These are phyloP conservation scores for Phtheirospermum japonicum DNA, from an alignment of 257 asterid genomes.

Conservation along the genomic window DNA sequence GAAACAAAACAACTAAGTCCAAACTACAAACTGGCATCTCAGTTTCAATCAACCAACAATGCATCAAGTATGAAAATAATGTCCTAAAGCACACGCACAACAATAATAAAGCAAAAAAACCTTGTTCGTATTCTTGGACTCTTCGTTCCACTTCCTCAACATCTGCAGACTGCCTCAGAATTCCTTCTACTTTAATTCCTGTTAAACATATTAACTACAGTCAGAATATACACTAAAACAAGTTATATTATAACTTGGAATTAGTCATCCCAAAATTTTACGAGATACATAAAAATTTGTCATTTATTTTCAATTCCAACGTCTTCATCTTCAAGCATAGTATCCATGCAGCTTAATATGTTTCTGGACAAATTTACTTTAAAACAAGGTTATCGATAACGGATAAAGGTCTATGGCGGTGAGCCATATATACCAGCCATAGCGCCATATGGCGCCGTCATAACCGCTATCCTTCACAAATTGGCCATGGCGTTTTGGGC, in stretches of 20 bases:
- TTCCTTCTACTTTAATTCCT: conserved; percentile 90
- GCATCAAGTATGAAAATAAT: conserved; percentile 15
- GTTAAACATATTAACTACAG: conserved; percentile 26
- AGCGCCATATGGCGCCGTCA: no score
- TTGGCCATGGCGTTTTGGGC: no score
- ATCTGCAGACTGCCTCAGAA: conserved; percentile 92
- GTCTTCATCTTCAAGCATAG: background rate
- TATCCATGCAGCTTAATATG: conserved; percentile 3
- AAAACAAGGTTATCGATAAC: background rate
- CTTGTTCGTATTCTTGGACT: conserved; percentile 96
- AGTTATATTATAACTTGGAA: background rate
- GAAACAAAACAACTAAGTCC: background rate
- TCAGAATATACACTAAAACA: conserved; percentile 26
- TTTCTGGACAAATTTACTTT: background rate
- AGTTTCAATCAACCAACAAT: background rate
- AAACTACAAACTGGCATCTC: background rate
- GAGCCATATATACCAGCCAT: no score
- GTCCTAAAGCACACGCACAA: conserved; percentile 23
- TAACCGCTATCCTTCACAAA: no score
- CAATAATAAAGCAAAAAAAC: conserved; percentile 33
- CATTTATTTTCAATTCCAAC: background rate
- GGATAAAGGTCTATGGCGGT: no score
- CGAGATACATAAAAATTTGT: conserved; percentile 11
- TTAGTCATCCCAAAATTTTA: background rate
- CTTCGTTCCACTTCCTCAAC: conserved; percentile 92